phyloP scores from a whole-genome alignment of 2,329 filamentous ascomycete species.

The Fusarium pilosicola region DNA sequence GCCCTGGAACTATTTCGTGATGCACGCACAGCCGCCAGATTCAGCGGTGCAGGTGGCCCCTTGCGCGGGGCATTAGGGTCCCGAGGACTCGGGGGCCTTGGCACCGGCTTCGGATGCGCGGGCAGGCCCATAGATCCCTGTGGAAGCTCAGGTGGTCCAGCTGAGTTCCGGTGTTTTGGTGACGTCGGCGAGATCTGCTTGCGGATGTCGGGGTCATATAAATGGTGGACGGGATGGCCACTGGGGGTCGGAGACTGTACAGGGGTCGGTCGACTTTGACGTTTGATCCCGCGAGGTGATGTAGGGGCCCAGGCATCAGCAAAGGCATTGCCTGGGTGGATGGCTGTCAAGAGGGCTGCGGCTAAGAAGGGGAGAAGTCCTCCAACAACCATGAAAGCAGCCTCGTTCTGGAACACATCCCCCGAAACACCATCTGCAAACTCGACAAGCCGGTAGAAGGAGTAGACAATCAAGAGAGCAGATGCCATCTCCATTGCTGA shows the following conservation, averaged over 20 bases:
- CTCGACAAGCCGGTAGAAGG: conserved; percentile 55
- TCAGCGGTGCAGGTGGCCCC: conserved; percentile 28
- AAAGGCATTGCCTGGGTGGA: conserved; percentile 54
- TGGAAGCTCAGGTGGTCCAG: conserved; percentile 35
- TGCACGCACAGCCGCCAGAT: conserved; percentile 18
- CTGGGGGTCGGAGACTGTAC: conserved; percentile 32
- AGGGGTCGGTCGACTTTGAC: conserved; percentile 29
- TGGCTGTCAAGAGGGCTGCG: conserved; percentile 48
- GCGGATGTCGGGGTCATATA: conserved; percentile 50
- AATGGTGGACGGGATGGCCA: conserved; percentile 43
- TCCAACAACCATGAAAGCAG: conserved; percentile 53
- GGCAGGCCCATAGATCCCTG: conserved; percentile 46
- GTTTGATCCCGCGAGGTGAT: conserved; percentile 44
- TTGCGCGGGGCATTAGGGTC: conserved; percentile 22
- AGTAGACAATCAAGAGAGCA: conserved; percentile 52
- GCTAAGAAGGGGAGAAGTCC: conserved; percentile 54
- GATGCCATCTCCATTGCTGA: conserved; percentile 52
- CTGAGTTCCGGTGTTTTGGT: conserved; percentile 30
- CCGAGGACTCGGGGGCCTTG: conserved; percentile 20
- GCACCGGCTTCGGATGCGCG: conserved; percentile 40
- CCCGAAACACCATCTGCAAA: conserved; percentile 50
- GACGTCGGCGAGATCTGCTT: conserved; percentile 45
- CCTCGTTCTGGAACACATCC: conserved; percentile 51
- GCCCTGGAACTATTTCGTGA: conserved; percentile 10
- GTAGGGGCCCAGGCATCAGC: conserved; percentile 54